phyloP scores from a whole-genome alignment of 2,329 filamentous ascomycete genomes.

The Fusarium ambrosium region DNA sequence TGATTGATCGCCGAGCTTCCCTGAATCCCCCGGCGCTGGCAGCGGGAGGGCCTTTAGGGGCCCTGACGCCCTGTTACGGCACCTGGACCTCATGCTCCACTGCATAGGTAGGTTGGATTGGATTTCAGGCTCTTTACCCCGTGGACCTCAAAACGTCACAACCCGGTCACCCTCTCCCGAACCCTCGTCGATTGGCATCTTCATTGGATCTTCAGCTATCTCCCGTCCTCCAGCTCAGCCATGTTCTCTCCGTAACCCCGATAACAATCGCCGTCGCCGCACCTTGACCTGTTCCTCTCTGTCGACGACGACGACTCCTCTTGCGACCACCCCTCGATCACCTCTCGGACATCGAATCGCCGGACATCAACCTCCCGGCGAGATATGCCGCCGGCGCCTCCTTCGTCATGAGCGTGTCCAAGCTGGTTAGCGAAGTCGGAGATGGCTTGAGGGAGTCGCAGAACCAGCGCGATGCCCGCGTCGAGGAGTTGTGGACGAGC shows the following conservation, averaged over 20 bases:
- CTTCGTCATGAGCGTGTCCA: conserved; percentile 56
- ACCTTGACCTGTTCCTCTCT: conserved; percentile 7
- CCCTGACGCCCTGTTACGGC: conserved; percentile 24
- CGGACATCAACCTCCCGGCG: conserved; percentile 32
- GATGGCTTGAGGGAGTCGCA: conserved; percentile 82
- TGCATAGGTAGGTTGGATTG: background rate
- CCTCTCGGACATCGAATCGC: conserved; percentile 21
- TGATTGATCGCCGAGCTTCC: conserved; percentile 45
- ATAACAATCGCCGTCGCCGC: conserved; percentile 8
- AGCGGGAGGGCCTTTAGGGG: background rate
- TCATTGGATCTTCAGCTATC: conserved; percentile 18
- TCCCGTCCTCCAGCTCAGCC: conserved; percentile 24
- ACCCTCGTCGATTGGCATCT: conserved; percentile 38
- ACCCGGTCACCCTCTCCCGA: conserved; percentile 9
- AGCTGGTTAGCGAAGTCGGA: conserved; percentile 65
- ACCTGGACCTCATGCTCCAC: background rate
- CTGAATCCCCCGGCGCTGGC: conserved; percentile 34
- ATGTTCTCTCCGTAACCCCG: conserved; percentile 43
- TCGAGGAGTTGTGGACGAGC: conserved; percentile 86
- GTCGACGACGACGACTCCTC: conserved; percentile 1
- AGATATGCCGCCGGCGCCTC: conserved; percentile 51
- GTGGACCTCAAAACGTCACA: conserved; percentile 34
- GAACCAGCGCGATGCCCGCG: conserved; percentile 82
- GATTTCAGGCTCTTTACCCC: conserved; percentile 31
- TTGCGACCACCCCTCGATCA: conserved; percentile 7